phyloP scores from a whole-genome alignment of 805 yeast species.

The Spathaspora passalidarum region DNA sequence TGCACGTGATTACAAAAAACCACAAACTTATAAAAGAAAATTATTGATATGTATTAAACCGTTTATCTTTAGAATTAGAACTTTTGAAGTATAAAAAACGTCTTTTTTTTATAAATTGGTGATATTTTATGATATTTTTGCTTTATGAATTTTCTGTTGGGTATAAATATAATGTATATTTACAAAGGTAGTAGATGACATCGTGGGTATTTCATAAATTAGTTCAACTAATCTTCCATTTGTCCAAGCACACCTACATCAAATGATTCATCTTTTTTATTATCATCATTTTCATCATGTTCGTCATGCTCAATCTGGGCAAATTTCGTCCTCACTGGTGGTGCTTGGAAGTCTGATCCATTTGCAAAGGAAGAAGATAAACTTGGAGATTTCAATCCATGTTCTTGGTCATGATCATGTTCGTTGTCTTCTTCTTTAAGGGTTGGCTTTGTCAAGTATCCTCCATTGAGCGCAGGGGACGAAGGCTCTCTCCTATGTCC shows the following conservation, averaged over 20 bases:
- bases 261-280: conserved; percentile 5
- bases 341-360: not conserved
- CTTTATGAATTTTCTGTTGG: not conserved
- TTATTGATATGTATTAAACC: not conserved
- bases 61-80: not conserved
- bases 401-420: not conserved
- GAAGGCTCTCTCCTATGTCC: conserved; percentile 2
- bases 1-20: too few relatives aligned
- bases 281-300: not conserved
- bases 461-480: conserved; percentile 20
- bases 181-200: not conserved
- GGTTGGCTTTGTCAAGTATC: conserved; percentile 27
- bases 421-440: not conserved
- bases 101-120: not conserved
- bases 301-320: conserved; percentile 3
- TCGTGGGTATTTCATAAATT: not conserved
- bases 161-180: not conserved
- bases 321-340: not conserved
- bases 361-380: conserved; percentile 10
- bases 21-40: too few relatives aligned
- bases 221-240: conserved; percentile 9
- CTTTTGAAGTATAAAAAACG: not conserved
- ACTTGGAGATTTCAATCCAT: conserved; percentile 15
- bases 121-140: not conserved
- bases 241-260: conserved; percentile 11